These are phyloP conservation scores for Candolleomyces aberdarensis DNA, from an alignment of 768 basidiomycete species.

Conservation along the genomic window DNA sequence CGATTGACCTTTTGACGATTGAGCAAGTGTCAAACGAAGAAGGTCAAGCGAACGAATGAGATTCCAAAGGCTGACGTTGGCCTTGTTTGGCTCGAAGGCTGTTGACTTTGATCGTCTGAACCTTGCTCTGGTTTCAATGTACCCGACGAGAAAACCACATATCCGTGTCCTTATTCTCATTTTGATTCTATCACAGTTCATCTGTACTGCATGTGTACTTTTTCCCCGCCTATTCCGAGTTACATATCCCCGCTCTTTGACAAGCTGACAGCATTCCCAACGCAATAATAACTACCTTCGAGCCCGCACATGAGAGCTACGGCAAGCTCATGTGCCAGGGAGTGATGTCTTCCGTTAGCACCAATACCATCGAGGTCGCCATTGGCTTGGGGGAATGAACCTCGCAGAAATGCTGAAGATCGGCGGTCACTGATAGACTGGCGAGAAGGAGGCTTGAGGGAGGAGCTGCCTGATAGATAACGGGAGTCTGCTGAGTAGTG, in stretches of 20 bases:
- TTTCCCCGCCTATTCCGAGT: too few relatives aligned
- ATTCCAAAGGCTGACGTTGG: not conserved
- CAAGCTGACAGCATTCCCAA: too few relatives aligned
- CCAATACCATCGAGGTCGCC: conserved; percentile 37
- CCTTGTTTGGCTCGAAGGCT: not conserved
- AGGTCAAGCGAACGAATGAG: not conserved
- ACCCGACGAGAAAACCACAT: too few relatives aligned
- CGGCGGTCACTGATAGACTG: conserved; percentile 36
- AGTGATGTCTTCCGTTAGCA: conserved; percentile 44
- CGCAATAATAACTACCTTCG: too few relatives aligned
- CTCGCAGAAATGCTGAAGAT: conserved; percentile 51
- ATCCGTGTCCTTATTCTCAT: too few relatives aligned
- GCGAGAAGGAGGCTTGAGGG: conserved; percentile 33
- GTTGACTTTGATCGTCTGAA: not conserved
- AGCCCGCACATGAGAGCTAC: conserved; percentile 83
- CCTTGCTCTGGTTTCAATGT: too few relatives aligned
- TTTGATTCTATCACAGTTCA: too few relatives aligned
- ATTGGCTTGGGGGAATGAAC: conserved; percentile 34
- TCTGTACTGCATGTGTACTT: too few relatives aligned
- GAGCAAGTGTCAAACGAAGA: too few relatives aligned
- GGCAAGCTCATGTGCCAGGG: conserved; percentile 85
- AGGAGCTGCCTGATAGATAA: conserved; percentile 24
- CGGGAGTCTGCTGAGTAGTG: conserved; percentile 27
- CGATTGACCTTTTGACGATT: not conserved
- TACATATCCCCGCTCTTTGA: too few relatives aligned